Base-by-base conservation (phyloP, 1,284 basidiomycete species). In the Cutaneotrichosporon curvatum region DNA sequence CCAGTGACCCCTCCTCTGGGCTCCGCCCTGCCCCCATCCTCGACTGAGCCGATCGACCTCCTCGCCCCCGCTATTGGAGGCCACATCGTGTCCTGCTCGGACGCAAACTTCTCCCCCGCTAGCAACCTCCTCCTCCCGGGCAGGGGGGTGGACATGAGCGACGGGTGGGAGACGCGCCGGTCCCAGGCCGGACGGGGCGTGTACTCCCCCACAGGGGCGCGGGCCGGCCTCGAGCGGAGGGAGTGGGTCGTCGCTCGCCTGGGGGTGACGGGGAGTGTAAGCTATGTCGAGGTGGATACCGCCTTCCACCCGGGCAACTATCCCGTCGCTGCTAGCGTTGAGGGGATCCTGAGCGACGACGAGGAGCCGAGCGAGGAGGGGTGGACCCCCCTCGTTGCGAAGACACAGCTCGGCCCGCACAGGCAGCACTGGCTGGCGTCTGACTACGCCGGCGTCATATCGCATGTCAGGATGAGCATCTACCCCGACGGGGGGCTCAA, bases 131-230 rank as follows among this genome's bases (percentile, higher is more conserved):
- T 97, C 47, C 75, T 96, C 32, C 91, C 91, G 2, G 94, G 94
- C 28, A 75, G 94, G 67, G 86, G 85, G 1, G 43, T 83, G 62
- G 86, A 95, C 63, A 98, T 98, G 91, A 84, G 90, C 15, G 92
- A 97, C 65, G 94, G 95, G 6, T 98, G 94, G 95, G 94, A 98
- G 73, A 97, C 94, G 1, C 88, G 87, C 66, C 80, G 95, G 47
- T 91, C 85, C 59, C 78, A 94, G 42, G 75, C 76, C 36, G 54
- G 49, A 76, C 79, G 45, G 83, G 82, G 40, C 84, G 95, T 67
- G 56, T 69, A 69, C 47, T 61, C 55, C 2, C 32, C 46, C 8
- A 60, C 57, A 2, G 50, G 45, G 1, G 18, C 51, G 12, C 50
- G 65, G 14, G 50, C 50, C 4, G 64, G 63, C 62, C 85, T 82